These are phyloP conservation scores for Silene latifolia DNA, from an alignment of 148 eudicot genomes.

Conservation along the genomic window DNA sequence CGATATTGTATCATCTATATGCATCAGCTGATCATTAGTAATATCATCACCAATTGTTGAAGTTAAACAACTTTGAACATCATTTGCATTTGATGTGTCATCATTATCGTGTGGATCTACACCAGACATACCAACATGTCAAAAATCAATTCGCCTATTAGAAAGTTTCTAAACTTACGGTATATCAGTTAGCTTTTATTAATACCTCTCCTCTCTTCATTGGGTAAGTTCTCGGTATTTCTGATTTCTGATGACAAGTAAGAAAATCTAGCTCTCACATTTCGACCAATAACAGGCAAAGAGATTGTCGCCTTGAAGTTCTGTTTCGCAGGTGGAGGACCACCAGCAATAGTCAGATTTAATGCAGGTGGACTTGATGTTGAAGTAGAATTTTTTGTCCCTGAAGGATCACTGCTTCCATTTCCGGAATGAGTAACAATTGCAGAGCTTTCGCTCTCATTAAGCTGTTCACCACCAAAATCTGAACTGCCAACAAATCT, in stretches of 20 bases:
- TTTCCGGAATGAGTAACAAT: conserved; percentile 22
- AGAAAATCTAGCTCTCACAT: conserved; percentile 65
- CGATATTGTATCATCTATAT: conserved; percentile 19
- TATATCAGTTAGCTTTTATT: conserved; percentile 20
- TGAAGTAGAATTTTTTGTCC: conserved; percentile 24
- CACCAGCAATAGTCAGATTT: conserved; percentile 86
- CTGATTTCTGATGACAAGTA: conserved; percentile 28
- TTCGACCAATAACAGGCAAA: conserved; percentile 81
- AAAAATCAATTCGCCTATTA: conserved; percentile 22
- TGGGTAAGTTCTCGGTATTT: conserved; percentile 21
- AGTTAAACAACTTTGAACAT: conserved; percentile 22
- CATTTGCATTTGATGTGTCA: conserved; percentile 17
- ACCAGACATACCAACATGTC: conserved; percentile 25
- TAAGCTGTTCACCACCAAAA: conserved; percentile 27
- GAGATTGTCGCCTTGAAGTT: conserved; percentile 80
- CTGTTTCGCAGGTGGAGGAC: conserved; percentile 77
- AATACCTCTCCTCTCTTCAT: conserved; percentile 24
- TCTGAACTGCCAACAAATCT: conserved; percentile 51
- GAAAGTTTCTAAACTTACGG: conserved; percentile 16
- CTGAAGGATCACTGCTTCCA: conserved; percentile 23
- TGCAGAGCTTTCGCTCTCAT: conserved; percentile 24
- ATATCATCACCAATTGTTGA: conserved; percentile 17
- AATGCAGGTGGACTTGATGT: conserved; percentile 29
- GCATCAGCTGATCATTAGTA: conserved; percentile 23
- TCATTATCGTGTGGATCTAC: conserved; percentile 24